Base-by-base conservation (phyloP, 179 eudicot genomes). In the Patellifolia procumbens region DNA sequence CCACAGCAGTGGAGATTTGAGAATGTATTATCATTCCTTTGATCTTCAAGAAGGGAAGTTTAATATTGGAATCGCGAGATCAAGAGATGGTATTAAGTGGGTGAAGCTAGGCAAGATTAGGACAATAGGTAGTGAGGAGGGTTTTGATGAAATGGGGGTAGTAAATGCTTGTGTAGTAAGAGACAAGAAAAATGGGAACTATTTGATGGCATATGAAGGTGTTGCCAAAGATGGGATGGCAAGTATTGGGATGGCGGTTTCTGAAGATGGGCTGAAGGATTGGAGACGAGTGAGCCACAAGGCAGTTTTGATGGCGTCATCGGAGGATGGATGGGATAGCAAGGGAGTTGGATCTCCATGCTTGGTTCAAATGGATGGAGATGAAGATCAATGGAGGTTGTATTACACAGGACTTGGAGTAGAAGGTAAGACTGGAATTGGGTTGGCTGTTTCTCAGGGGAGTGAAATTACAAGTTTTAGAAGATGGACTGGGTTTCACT, bases 31-130 rank as follows among this genome's bases (percentile, higher is more conserved):
- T 52, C 90, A 93, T 69, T 91, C 98, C 5, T 89, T 84, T 55
- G 96, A 93, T 81, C 58, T 42, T 3, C 76, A 86, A 74, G 83
- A 81, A 2, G 86, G 86, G 35, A 82, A 80, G 7, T 91, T 87
- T 49, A 79, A 80, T 0, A 74, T 93, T n/a, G 97, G 98, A 22
- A 43, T 89, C 34, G 98, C 96, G 2, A 81, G 96, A 72, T 93
- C 98, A 28, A 86, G 96, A 60, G 98, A 93, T 70, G 98, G 98
- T 58, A 87, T 93, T 49, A 87, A 85, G 81, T 92, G 96, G 98
- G 79, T 91, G 77, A 93, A 93, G 70, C 77, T 91, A 70, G 96
- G 96, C 75, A 91, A 86, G 81, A 76, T 93, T 16, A 91, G 84
- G 83, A 76, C 88, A 12, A 78, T 89, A 4, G 88, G 83, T 49